Evolutionary conservation across 2,329 filamentous ascomycete genomes (phyloP), one percentile per base, ranked within the genome.

Genomic region (Hymenoscyphus salicellus): DNA sequence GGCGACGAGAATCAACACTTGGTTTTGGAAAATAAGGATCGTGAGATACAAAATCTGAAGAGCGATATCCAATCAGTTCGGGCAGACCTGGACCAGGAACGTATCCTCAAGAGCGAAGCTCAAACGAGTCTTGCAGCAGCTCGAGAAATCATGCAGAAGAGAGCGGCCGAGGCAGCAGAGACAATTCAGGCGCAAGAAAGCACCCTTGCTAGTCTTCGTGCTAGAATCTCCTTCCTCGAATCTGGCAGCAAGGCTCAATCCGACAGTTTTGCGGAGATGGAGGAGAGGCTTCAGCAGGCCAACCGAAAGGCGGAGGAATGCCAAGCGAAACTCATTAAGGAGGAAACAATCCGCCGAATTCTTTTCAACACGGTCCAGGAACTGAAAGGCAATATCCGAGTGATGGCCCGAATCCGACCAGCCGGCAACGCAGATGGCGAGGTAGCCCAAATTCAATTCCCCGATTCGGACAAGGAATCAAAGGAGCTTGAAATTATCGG

Each of bases 351-450:
- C 60, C 87, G 95, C 16, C 86, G 95, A 26, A 94, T 96, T 71
- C 84, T 99, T 0, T 97, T 98, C 81, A 98, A 98, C 78, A 95
- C 96, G 76, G 94, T 99, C 57, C 93, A 99, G 76, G 95, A 99
- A 75, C 85, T 99, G 65, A 97, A 97, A 77, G 95, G 95, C 72
- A 99, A 99, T 75, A 99, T 99, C 73, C 90, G 95, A 23, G 95
- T 99, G 70, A 99, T 99, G 86, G 98, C 94, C 75, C 88, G 95
- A 75, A 94, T 98, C 32, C 89, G 96, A 49, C 80, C 90, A 26
- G 81, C 81, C 28, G 71, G 77, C 0, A 77, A 80, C 0, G 88
- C 90, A 64, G 78, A 78, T 8, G 87, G 88, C 6, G 83, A 87
- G 28, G 82, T 86, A 14, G 92, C 94, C 2, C 85, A 86, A 60